Evolutionary conservation across 2,329 filamentous ascomycete genomes (phyloP).

Genomic region (Fusarium sp.): DNA sequence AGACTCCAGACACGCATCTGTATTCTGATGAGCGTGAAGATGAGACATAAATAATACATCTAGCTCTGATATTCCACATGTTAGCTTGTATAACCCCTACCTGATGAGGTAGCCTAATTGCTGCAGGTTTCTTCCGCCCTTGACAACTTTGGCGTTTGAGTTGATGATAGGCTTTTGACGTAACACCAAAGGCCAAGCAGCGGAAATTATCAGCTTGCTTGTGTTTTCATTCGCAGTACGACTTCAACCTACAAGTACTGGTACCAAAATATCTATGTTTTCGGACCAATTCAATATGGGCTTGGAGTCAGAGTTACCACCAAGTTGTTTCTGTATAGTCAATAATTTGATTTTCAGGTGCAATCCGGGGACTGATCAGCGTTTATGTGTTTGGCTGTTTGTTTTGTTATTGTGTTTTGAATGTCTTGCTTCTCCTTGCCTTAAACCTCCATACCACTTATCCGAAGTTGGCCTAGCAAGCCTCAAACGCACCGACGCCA

Average conservation of each 20-base stretch:
- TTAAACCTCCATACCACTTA: slow-evolving; percentile 40
- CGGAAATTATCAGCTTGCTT: background rate
- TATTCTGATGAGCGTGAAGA: slow-evolving; percentile 16
- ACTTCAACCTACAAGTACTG: too few species aligned
- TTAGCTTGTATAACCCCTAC: slow-evolving; percentile 31
- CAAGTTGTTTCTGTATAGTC: too few species aligned
- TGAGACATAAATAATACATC: slow-evolving; percentile 21
- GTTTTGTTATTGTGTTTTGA: slow-evolving; percentile 34
- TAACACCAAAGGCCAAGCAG: slow-evolving; percentile 7
- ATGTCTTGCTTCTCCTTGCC: slow-evolving; percentile 45
- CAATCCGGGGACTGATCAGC: background rate
- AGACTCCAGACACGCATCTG: slow-evolving; percentile 21
- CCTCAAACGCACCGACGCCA: slow-evolving; percentile 27
- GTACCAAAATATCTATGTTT: too few species aligned
- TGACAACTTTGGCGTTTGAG: slow-evolving; percentile 26
- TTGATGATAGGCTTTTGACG: slow-evolving; percentile 27
- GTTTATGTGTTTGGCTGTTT: slow-evolving; percentile 18
- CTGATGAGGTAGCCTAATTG: slow-evolving; percentile 17
- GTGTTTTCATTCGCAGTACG: too few species aligned
- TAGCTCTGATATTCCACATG: slow-evolving; percentile 17
- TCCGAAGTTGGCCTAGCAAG: slow-evolving; percentile 39
- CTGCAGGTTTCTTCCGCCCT: slow-evolving; percentile 43
- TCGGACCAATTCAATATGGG: too few species aligned
- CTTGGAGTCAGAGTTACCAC: too few species aligned
- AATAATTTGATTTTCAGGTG: background rate